Evolutionary conservation across 1,284 basidiomycete species (phyloP), one percentile per base, ranked within the genome.

Genomic region (Cystobasidium pallidum): DNA sequence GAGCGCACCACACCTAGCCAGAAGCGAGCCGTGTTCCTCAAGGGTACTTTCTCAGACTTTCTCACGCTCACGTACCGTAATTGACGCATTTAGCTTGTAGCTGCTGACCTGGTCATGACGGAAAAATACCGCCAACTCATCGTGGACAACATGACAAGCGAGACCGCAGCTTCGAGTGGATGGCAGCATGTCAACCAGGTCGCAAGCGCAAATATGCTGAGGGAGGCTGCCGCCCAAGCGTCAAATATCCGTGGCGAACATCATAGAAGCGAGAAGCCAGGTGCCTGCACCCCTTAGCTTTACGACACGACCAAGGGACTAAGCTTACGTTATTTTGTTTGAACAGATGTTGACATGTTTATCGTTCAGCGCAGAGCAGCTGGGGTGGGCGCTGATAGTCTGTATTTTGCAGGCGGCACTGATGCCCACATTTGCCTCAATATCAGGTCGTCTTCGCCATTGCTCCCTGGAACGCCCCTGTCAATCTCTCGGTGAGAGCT

Each of bases 401-500:
- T 47, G n/a, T 19, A 19, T 47, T 21, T 4, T 28, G 21, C 6
- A 49, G 28, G 24, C 7, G 47, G 24, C 45, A 1, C n/a, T 11
- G 59, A 45, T n/a, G 11, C n/a, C 47, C 6, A 49, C 59, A 32
- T 28, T 26, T 10, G n/a, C n/a, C 43, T n/a, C 43, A 3, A 19
- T 2, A 28, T 11, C 66, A 68, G 66, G 66, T 68, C 4, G 70
- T 72, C 21, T 72, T 65, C 41, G 70, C 34, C 36, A 66, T 72
- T 32, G 70, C 70, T n/a, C 70, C 70, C 34, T 72, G 70, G 70
- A 72, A 72, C 54, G 61, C 70, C 28, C 70, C 70, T 3, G 52
- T 72, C 49, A 73, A 73, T 34, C 70, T 73, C 3, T 55, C 65
- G 24, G 32, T 73, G 15, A 81, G 87, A 15, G 85, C 86, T 0